Percentiles rank a stretch among this genome's conserved stretches.
These are phyloP conservation scores for Clonostachys byssicola DNA, from an alignment of 2,329 filamentous ascomycete genomes.

Conservation along the genomic window DNA sequence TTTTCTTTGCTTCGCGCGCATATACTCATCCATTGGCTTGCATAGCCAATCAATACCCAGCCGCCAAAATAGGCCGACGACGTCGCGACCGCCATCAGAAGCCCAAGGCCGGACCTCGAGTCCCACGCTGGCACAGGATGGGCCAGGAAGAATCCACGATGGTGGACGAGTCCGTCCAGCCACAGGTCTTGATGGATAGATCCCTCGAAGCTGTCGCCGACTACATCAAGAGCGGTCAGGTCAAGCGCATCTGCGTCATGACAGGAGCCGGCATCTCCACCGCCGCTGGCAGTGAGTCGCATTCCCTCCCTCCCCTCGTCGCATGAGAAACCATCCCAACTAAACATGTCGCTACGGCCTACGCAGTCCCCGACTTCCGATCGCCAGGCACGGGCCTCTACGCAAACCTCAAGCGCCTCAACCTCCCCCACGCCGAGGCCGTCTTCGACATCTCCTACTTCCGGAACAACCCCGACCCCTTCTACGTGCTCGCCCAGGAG, in stretches of 20 bases:
- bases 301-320: background rate
- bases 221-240: constrained; percentile 68
- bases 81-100: constrained; percentile 26
- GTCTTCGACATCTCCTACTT: constrained; percentile 95
- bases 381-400: constrained; percentile 93
- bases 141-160: constrained; percentile 76
- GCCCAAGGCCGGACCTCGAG: constrained; percentile 22
- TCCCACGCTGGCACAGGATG: constrained; percentile 56
- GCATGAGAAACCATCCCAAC: background rate
- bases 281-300: constrained; percentile 53
- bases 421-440: constrained; percentile 85
- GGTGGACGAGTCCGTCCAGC: constrained; percentile 53
- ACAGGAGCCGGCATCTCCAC: constrained; percentile 88
- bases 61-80: constrained; percentile 32
- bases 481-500: constrained; percentile 89
- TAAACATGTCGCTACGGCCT: constrained; percentile 18
- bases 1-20: too few species aligned
- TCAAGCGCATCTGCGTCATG: constrained; percentile 76
- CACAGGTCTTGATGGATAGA: constrained; percentile 63
- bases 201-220: constrained; percentile 73
- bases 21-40: too few species aligned
- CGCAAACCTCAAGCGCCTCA: constrained; percentile 80
- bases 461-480: constrained; percentile 75
- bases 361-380: constrained; percentile 83
- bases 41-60: background rate